phyloP scores from a whole-genome alignment of 1,139 yeast genomes.

The Geotrichum candidum region DNA sequence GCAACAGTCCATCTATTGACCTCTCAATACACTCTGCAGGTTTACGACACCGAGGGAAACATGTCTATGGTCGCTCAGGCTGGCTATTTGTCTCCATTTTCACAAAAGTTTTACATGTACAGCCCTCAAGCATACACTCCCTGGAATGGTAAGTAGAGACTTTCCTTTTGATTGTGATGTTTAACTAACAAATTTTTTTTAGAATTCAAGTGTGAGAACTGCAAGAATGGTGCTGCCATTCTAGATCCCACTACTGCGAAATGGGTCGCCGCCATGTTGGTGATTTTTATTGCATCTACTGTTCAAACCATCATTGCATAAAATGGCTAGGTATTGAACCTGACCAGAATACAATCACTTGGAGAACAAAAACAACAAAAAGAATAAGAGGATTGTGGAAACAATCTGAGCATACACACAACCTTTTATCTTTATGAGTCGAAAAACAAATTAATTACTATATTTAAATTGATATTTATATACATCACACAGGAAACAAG shows the following conservation, averaged over 20 bases:
- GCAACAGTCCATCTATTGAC: constrained; percentile 32
- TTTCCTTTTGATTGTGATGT: background rate
- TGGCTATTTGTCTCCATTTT: constrained; percentile 33
- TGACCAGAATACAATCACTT: background rate
- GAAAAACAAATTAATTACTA: background rate
- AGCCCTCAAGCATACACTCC: constrained; percentile 35
- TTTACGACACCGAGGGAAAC: constrained; percentile 33
- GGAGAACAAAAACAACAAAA: background rate
- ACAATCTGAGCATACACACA: background rate
- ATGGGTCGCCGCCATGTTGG: constrained; percentile 22
- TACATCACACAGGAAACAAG: background rate
- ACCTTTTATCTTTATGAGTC: background rate
- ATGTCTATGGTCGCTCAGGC: constrained; percentile 31
- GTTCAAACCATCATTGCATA: constrained; percentile 16
- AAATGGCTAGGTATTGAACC: background rate
- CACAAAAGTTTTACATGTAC: constrained; percentile 35
- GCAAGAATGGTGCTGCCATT: constrained; percentile 16
- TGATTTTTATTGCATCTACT: constrained; percentile 16
- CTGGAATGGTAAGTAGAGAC: constrained; percentile 23
- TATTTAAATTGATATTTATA: background rate
- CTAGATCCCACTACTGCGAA: constrained; percentile 21
- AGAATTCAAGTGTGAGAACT: constrained; percentile 24
- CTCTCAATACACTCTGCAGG: constrained; percentile 35
- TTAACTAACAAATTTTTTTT: background rate
- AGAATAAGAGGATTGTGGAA: background rate